phyloP scores from a whole-genome alignment of 1,284 basidiomycete genomes.

The Ustilago esculenta region DNA sequence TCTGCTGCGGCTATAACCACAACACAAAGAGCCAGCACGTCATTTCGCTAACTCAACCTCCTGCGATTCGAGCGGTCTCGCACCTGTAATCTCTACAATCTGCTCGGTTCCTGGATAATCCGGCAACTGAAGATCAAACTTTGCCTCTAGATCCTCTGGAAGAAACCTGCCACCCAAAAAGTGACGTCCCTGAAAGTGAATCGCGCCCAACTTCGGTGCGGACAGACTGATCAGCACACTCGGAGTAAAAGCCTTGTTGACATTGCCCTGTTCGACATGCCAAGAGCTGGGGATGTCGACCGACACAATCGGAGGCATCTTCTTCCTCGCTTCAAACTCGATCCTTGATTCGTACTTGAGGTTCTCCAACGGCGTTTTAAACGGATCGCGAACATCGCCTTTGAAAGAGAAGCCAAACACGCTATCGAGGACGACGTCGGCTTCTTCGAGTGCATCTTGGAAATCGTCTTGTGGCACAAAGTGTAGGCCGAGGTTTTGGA shows the following conservation, averaged over 20 bases:
- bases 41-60: too few species aligned
- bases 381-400: constrained; percentile 79
- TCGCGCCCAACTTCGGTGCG: constrained; percentile 89
- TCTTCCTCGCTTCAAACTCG: constrained; percentile 54
- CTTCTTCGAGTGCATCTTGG: constrained; percentile 70
- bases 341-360: constrained; percentile 69
- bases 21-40: too few species aligned
- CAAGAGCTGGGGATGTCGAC: constrained; percentile 97
- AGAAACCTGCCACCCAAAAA: constrained; percentile 93
- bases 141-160: constrained; percentile 68
- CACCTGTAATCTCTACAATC: constrained; percentile 64
- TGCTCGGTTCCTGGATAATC: constrained; percentile 58
- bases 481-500: constrained; percentile 83
- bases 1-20: too few species aligned
- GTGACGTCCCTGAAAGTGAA: constrained; percentile 78
- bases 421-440: constrained; percentile 90
- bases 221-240: constrained; percentile 88
- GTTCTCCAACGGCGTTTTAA: constrained; percentile 78
- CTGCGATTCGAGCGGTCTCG: constrained; percentile 25
- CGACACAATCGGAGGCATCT: constrained; percentile 61
- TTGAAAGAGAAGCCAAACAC: constrained; percentile 98
- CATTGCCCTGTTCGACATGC: constrained; percentile 82
- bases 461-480: constrained; percentile 70
- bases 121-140: constrained; percentile 53
- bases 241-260: constrained; percentile 73